Base-by-base conservation (phyloP, 2,329 filamentous ascomycete genomes). In the Tolypocladium album region DNA sequence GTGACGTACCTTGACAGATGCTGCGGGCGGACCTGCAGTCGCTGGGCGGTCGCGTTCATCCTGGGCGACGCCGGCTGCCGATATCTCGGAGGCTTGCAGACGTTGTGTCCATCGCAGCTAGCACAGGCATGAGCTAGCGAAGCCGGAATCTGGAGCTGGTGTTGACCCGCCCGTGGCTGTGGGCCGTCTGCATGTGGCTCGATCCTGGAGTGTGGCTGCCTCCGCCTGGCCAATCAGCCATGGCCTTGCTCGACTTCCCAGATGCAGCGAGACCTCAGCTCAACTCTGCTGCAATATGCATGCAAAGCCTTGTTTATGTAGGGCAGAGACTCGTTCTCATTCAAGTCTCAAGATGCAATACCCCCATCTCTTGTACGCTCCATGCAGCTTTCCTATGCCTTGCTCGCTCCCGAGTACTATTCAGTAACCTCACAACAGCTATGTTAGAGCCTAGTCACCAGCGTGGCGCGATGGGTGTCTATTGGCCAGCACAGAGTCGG, bases 111-210 rank as follows among this genome's bases (percentile, higher is more conserved):
- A 38, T 57, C 38, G 45, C 57, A 36, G 47, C 47, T 11, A 4
- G 4, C 8, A n/a, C 31, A 36, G 50, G 31, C 50, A n/a, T 34
- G 12, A n/a, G 50, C 50, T 22, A 53, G 50, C 50, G 50, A 36
- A 53, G 31, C 20, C 59, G 57, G 63, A 60, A 61, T 50, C 59
- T 63, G 60, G 63, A 64, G 60, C 55, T 63, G 61, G 55, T 55
- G 27, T 61, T 63, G 64, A 63, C 65, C 65, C 62, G 64, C 60
- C 27, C 62, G 65, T 66, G 65, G 64, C 65, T 53, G 50, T 53
- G 31, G 45, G 4, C 17, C 24, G 24, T 31, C 24, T 31, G 27
- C 27, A 20, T 31, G 50, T 53, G 50, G 50, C 50, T 36, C 12
- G 31, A n/a, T 2, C 27, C 15, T n/a, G 50, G 17, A 36, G 15